Conservation (phyloP, 306 rosid species). For the Vigna hirtella region DNA sequence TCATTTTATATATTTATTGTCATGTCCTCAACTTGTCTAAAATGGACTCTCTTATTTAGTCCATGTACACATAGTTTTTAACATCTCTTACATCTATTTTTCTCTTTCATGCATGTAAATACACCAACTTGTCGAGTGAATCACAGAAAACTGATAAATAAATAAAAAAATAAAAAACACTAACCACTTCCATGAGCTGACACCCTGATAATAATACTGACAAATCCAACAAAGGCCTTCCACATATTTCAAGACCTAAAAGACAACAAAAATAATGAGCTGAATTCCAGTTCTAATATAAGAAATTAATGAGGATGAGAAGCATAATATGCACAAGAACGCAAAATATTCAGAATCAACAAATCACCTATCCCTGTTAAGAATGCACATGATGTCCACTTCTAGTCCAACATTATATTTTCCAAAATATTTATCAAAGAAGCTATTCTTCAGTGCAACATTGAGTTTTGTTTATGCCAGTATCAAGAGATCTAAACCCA, state of each 20-base stretch:
- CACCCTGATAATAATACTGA: constrained; percentile 82
- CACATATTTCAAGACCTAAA: constrained; percentile 76
- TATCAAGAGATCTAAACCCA: constrained; percentile 28
- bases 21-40: too few relatives aligned
- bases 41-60: too few relatives aligned
- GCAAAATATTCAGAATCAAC: constrained; percentile 30
- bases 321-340: constrained; percentile 13
- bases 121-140: neutral
- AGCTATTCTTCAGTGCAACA: neutral
- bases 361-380: constrained; percentile 23
- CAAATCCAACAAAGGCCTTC: constrained; percentile 93
- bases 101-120: constrained; percentile 14
- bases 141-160: neutral
- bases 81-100: too few relatives aligned
- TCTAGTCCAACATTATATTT: constrained; percentile 4
- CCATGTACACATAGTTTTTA: too few relatives aligned
- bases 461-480: constrained; percentile 14
- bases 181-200: constrained; percentile 88
- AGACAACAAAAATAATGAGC: constrained; percentile 37
- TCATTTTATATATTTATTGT: too few relatives aligned
- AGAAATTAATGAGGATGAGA: neutral
- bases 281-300: constrained; percentile 37
- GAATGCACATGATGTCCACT: constrained; percentile 21
- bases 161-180: constrained; percentile 31
- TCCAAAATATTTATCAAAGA: constrained; percentile 21